Percentiles rank a stretch among this genome's conserved stretches.
These are phyloP conservation scores for Prillingera fragicola DNA, from an alignment of 1,284 basidiomycete species.

Conservation along the genomic window DNA sequence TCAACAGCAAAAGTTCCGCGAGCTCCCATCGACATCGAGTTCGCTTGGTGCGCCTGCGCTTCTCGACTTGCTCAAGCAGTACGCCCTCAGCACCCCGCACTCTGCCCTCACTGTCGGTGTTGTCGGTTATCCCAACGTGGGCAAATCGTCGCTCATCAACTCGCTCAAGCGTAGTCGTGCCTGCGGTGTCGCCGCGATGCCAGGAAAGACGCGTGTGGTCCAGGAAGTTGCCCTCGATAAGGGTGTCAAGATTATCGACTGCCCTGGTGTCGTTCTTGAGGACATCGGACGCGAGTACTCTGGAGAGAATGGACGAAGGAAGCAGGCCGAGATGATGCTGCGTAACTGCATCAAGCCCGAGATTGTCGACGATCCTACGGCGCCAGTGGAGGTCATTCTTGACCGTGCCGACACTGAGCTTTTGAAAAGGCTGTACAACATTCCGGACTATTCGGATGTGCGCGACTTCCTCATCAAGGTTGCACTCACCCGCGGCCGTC, in stretches of 20 bases:
- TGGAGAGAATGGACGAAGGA: constrained; percentile 52
- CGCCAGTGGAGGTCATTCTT: constrained; percentile 80
- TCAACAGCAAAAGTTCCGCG: constrained; percentile 44
- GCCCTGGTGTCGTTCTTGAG: constrained; percentile 81
- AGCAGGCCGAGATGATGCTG: constrained; percentile 68
- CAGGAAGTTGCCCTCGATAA: constrained; percentile 91
- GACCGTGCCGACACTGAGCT: constrained; percentile 61
- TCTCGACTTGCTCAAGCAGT: constrained; percentile 84
- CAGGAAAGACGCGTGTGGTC: constrained; percentile 91
- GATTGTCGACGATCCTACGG: constrained; percentile 82
- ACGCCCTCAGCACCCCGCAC: constrained; percentile 63
- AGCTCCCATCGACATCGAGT: constrained; percentile 62
- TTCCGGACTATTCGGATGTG: constrained; percentile 64
- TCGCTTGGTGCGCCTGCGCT: constrained; percentile 56
- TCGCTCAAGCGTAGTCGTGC: constrained; percentile 85
- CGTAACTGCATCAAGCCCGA: constrained; percentile 91
- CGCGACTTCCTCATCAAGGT: constrained; percentile 88
- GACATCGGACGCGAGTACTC: constrained; percentile 55
- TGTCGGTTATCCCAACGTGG: constrained; percentile 95
- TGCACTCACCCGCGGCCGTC: constrained; percentile 74
- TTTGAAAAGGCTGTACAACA: constrained; percentile 74
- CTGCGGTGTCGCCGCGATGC: constrained; percentile 84
- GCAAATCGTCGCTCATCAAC: constrained; percentile 94
- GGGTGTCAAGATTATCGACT: constrained; percentile 86
- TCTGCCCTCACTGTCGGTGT: constrained; percentile 83